phyloP scores from a whole-genome alignment of 129 eudicot genomes.

The Helianthus annuus region HanXRQr2.0-SUNRISE NC_035442.2:105793105-105793604 shows the following conservation, averaged over 20 bases:
- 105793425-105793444: constrained; percentile 19
- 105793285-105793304: neutral
- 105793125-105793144: neutral
- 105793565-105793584: constrained; percentile 6
- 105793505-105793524: constrained; percentile 47
- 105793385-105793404: constrained; percentile 97
- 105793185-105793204: neutral
- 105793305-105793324: neutral
- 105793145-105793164: neutral
- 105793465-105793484: neutral
- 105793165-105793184: neutral
- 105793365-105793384: constrained; percentile 98
- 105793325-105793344: constrained; percentile 22
- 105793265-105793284: neutral
- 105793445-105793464: neutral
- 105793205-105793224: neutral
- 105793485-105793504: constrained; percentile 51
- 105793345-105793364: constrained; percentile 90
- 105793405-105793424: constrained; percentile 96
- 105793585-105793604: neutral
- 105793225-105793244: constrained; percentile 1
- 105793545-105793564: constrained; percentile 25
- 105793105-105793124: neutral
- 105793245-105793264: neutral
- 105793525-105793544: constrained; percentile 65